Evolutionary conservation across 2,329 filamentous ascomycete genomes (phyloP).

Genomic region (Graphilbum fragrans): DNA sequence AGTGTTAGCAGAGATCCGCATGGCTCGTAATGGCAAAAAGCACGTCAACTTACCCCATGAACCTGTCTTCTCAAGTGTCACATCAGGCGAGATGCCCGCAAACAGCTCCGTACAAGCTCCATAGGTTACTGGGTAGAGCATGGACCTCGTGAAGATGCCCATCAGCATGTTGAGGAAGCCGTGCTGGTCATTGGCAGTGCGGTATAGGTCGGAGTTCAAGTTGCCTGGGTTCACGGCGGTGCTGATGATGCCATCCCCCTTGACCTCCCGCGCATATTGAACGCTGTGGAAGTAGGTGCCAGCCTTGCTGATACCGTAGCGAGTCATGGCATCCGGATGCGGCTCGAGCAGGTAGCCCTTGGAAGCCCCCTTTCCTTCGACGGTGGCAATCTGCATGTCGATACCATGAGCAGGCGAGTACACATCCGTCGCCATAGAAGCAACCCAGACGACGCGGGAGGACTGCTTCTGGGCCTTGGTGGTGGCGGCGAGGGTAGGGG

Average conservation of each 20-base stretch:
- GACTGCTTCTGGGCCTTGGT: slow-evolving; percentile 4
- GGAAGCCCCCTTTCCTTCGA: slow-evolving; percentile 7
- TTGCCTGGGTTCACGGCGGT: slow-evolving; percentile 17
- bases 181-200: slow-evolving; percentile 1
- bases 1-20: too few relatives aligned
- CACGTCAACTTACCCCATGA: slow-evolving; percentile 10
- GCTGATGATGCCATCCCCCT: slow-evolving; percentile 13
- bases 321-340: neutral
- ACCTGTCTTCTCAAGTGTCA: slow-evolving; percentile 16
- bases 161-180: slow-evolving; percentile 1
- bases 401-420: slow-evolving; percentile 7
- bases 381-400: slow-evolving; percentile 2
- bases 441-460: slow-evolving; percentile 15
- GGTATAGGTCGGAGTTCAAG: slow-evolving; percentile 14
- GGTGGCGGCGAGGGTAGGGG: slow-evolving; percentile 11
- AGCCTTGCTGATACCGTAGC: slow-evolving; percentile 15
- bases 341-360: slow-evolving; percentile 9
- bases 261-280: slow-evolving; percentile 14
- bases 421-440: slow-evolving; percentile 9
- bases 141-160: neutral
- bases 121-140: slow-evolving; percentile 11
- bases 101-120: slow-evolving; percentile 28
- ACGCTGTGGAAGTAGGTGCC: slow-evolving; percentile 12
- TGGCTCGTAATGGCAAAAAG: neutral
- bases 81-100: slow-evolving; percentile 22